Base-by-base conservation (phyloP, 2,329 filamentous ascomycete genomes). In the Pseudocercospora fijiensis region DNA sequence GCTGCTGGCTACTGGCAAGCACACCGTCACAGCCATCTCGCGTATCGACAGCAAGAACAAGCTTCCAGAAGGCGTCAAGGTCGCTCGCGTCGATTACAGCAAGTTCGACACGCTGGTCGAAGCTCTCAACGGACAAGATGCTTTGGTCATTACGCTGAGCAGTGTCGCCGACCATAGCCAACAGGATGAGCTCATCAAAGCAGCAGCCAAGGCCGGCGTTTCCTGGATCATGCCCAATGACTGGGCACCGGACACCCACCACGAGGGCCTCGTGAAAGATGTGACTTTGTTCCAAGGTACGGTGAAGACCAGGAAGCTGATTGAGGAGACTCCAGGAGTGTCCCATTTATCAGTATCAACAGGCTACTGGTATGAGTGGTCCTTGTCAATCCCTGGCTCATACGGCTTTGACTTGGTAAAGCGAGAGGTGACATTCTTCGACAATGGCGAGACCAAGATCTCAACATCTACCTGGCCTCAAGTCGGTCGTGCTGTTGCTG, bases 401-500 rank as follows among this genome's bases (percentile, higher is more conserved):
- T 77, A 72, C 58, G 78, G 78, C 1, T 77, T 79, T 64, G 77
- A 79, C 57, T 70, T 79, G 26, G 59, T 66, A 45, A 75, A 75
- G 52, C 67, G 64, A 26, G 65, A 64, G 3, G 68, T 67, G 7
- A 72, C 69, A 5, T 71, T 78, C 26, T 85, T 79, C 62, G 85
- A 86, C 64, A 83, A 85, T 27, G 88, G 88, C 0, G 80, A 79
- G 20, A 81, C 79, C 1, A 80, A 76, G 60, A 84, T 88, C 69
- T 85, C 83, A 65, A 83, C 78, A 0, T 85, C 83, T 11, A 90
- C 88, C 0, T 86, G 84, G 80, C 68, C 77, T 5, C 87, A 89
- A 37, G 77, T 82, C 69, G 81, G 81, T 66, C 72, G 79, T 67
- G 85, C 84, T 0, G 78, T 87, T 11, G 85, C 85, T 1, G 75